Conservation (phyloP, 1,284 basidiomycete species). For the Agaricales sp. region DNA sequence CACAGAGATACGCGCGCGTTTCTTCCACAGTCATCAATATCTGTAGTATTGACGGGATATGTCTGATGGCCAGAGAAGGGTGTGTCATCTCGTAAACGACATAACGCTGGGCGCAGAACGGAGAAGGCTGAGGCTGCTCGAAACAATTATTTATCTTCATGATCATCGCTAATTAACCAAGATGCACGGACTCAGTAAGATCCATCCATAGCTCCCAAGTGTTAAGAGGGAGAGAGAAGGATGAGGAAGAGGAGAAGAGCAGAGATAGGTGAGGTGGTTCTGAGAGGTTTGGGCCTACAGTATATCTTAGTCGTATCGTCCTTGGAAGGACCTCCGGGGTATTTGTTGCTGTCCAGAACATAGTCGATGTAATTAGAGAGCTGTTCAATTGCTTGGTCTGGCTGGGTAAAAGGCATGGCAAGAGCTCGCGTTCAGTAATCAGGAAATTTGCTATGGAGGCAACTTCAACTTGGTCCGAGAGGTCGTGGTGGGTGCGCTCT, state of each 20-base stretch:
- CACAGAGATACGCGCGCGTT: neutral
- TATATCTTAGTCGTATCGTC: neutral
- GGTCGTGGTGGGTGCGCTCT: too few relatives aligned
- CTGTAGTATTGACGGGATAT: neutral
- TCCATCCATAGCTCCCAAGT: too few relatives aligned
- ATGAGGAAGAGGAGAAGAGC: too few relatives aligned
- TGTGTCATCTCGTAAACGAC: neutral
- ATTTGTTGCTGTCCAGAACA: neutral
- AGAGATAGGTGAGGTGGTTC: neutral
- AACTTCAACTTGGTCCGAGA: too few relatives aligned
- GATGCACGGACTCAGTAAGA: too few relatives aligned
- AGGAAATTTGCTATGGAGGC: too few relatives aligned
- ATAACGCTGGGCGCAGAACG: neutral
- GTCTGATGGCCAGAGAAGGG: neutral
- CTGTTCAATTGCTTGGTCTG: neutral
- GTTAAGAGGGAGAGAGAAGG: too few relatives aligned
- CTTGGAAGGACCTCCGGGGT: neutral
- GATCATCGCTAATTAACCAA: neutral
- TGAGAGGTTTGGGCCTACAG: neutral
- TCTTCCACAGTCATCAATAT: neutral
- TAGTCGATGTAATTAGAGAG: neutral
- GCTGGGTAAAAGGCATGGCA: neutral
- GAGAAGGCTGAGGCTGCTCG: neutral
- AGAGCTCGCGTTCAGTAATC: neutral
- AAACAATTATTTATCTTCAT: neutral